Percentiles rank a stretch among this genome's conserved stretches.
Conservation (phyloP, 139 green algal species). For the Raphidocelis subcapitata region DNA sequence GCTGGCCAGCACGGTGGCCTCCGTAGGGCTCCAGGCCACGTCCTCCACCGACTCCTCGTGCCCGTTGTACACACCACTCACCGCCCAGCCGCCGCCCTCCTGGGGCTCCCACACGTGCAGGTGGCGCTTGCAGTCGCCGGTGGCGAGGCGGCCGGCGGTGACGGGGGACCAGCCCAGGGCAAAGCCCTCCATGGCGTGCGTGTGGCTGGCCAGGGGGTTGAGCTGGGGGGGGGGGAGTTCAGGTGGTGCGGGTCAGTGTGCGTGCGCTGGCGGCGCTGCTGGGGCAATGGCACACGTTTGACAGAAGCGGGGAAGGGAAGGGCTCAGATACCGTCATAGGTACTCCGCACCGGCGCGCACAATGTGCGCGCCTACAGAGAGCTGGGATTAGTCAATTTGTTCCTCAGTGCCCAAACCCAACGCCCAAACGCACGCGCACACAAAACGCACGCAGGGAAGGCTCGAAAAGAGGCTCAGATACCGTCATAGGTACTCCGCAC, state of each 20-base stretch:
- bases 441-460: neutral
- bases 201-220: conserved; percentile 50
- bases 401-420: conserved; percentile 1
- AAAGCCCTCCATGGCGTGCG: conserved; percentile 84
- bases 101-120: conserved; percentile 92
- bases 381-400: neutral
- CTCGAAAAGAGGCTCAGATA: conserved; percentile 6
- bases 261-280: neutral
- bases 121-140: conserved; percentile 62
- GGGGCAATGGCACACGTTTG: too few species aligned
- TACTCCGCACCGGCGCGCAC: neutral
- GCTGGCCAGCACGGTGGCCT: conserved; percentile 91
- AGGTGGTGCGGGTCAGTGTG: neutral
- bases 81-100: conserved; percentile 70
- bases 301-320: neutral
- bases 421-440: neutral
- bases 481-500: conserved; percentile 4
- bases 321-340: conserved; percentile 20
- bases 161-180: conserved; percentile 84
- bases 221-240: conserved; percentile 33
- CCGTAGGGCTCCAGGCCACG: conserved; percentile 92
- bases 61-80: conserved; percentile 52
- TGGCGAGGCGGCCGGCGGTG: conserved; percentile 70
- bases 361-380: neutral
- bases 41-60: conserved; percentile 86